Conservation (phyloP, 2,329 filamentous ascomycete genomes). For the Intubia oerlemansii region DNA sequence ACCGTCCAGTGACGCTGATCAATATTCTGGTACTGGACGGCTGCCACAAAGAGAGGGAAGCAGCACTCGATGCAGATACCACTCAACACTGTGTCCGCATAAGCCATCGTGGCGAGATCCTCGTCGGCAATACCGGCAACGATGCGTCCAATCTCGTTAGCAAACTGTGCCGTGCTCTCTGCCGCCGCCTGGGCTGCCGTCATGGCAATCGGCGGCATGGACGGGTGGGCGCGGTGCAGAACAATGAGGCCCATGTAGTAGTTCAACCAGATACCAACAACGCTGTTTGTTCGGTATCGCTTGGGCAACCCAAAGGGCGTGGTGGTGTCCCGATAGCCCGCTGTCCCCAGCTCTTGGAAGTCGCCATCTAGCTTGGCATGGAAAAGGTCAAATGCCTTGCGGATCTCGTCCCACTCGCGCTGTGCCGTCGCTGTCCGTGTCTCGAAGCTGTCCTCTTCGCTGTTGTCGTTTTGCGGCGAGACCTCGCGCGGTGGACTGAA, state of each 20-base stretch:
- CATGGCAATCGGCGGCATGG: slow-evolving; percentile 81
- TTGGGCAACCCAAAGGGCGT: slow-evolving; percentile 69
- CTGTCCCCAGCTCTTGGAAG: slow-evolving; percentile 54
- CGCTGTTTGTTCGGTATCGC: slow-evolving; percentile 69
- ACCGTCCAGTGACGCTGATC: slow-evolving; percentile 62
- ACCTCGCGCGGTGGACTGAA: slow-evolving; percentile 26
- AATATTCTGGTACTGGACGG: slow-evolving; percentile 53
- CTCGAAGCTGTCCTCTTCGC: slow-evolving; percentile 37
- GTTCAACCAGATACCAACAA: slow-evolving; percentile 72
- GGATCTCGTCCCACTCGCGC: slow-evolving; percentile 59
- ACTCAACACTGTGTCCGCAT: slow-evolving; percentile 57
- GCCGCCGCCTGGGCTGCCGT: slow-evolving; percentile 65
- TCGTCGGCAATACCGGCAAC: slow-evolving; percentile 47
- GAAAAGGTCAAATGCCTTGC: slow-evolving; percentile 47
- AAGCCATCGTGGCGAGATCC: slow-evolving; percentile 25
- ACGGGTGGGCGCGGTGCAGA: slow-evolving; percentile 62
- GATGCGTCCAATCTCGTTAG: slow-evolving; percentile 60
- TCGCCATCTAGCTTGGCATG: slow-evolving; percentile 44
- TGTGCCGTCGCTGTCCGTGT: slow-evolving; percentile 46
- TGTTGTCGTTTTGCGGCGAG: slow-evolving; percentile 20
- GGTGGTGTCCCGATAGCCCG: slow-evolving; percentile 36
- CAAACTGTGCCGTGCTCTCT: slow-evolving; percentile 45
- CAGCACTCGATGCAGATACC: slow-evolving; percentile 65
- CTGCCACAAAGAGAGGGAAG: slow-evolving; percentile 73
- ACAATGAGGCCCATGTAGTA: slow-evolving; percentile 73